Conservation (phyloP, 169 alveolate genomes). For the Plasmodium sp. region DNA sequence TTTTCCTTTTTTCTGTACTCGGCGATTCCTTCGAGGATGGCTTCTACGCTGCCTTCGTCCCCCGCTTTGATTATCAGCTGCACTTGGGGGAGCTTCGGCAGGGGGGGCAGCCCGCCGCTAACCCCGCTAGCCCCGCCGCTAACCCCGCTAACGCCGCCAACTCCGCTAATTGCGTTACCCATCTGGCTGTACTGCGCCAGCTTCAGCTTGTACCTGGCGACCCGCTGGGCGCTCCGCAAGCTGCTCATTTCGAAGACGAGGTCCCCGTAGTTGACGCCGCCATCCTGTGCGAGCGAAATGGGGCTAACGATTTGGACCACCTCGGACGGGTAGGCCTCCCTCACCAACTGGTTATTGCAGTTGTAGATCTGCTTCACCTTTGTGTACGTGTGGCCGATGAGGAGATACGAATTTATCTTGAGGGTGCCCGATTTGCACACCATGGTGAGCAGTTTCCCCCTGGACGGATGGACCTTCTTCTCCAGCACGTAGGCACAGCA, state of each 20-base stretch:
- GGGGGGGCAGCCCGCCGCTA: background rate
- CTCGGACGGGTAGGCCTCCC: conserved; percentile 81
- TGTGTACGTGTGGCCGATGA: conserved; percentile 51
- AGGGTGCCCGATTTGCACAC: conserved; percentile 79
- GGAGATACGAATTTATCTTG: conserved; percentile 68
- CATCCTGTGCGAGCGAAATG: conserved; percentile 23
- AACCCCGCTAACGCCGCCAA: background rate
- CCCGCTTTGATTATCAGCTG: conserved; percentile 90
- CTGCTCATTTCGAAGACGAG: conserved; percentile 82
- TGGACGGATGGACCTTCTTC: conserved; percentile 76
- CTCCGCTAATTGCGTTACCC: background rate
- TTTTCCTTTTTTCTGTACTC: conserved; percentile 74
- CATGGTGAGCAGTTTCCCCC: conserved; percentile 78
- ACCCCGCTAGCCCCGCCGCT: background rate
- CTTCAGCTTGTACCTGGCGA: conserved; percentile 82
- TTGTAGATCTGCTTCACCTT: conserved; percentile 74
- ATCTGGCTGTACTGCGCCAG: conserved; percentile 79
- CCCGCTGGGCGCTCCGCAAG: conserved; percentile 75
- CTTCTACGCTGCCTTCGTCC: conserved; percentile 92
- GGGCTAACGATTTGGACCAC: conserved; percentile 77
- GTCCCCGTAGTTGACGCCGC: conserved; percentile 76
- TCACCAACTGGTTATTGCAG: conserved; percentile 41
- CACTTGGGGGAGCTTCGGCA: conserved; percentile 20
- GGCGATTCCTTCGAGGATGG: conserved; percentile 85
- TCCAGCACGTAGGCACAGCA: conserved; percentile 84